phyloP scores from a whole-genome alignment of 106 monocot genomes.

The Iris macrosiphon region DNA sequence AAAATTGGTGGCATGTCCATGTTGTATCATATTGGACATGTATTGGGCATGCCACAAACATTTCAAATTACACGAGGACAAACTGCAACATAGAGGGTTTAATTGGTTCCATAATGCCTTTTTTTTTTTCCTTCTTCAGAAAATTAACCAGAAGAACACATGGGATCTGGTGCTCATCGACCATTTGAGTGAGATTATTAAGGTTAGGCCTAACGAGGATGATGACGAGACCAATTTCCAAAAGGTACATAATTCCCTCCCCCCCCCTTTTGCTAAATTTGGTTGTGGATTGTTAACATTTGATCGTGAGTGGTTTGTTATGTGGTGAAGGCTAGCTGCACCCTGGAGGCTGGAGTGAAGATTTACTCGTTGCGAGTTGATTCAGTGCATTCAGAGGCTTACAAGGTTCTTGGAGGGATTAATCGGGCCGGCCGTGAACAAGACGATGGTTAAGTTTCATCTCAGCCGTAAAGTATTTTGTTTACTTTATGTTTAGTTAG shows the following conservation, averaged over 20 bases:
- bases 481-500: no score
- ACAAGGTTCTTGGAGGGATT: conserved; percentile 93
- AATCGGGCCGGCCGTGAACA: conserved; percentile 84
- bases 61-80: no score
- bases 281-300: background rate
- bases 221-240: conserved; percentile 86
- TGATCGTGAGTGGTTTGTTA: background rate
- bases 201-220: conserved; percentile 51
- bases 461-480: no score
- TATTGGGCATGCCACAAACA: no score
- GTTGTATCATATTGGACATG: no score
- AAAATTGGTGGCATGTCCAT: no score
- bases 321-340: conserved; percentile 72
- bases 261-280: background rate
- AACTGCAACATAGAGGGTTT: no score
- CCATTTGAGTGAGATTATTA: conserved; percentile 78
- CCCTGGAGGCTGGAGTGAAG: conserved; percentile 94
- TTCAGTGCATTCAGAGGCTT: conserved; percentile 89
- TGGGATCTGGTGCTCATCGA: conserved; percentile 96
- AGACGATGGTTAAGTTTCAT: conserved; percentile 43
- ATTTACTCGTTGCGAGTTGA: conserved; percentile 93
- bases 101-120: no score
- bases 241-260: conserved; percentile 24
- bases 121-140: conserved; percentile 33
- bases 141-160: conserved; percentile 99